A percentile compares a stretch with the other conserved stretches of the same genome.
Evolutionary conservation across 2,329 filamentous ascomycete genomes (phyloP).

Genomic region (Ceratocystis papillata): DNA sequence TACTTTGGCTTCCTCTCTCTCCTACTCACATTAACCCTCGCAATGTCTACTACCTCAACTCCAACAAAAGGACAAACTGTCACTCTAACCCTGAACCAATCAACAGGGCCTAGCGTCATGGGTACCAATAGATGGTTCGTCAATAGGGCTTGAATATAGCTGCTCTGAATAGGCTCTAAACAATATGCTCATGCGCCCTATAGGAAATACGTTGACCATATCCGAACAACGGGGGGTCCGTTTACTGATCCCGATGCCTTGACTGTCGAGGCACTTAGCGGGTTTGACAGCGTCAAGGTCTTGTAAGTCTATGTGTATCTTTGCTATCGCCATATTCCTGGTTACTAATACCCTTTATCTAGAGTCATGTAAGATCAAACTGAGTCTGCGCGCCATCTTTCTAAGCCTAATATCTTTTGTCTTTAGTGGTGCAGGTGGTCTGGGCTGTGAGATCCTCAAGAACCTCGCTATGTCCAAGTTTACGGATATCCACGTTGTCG

Average conservation of each 20-base stretch:
- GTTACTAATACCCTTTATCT: conserved; percentile 10
- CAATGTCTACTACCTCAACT: conserved; percentile 8
- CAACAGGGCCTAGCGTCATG: neutral
- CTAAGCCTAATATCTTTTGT: conserved; percentile 24
- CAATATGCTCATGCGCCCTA: conserved; percentile 13
- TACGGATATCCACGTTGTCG: conserved; percentile 94
- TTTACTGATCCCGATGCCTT: conserved; percentile 59
- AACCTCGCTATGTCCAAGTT: conserved; percentile 92
- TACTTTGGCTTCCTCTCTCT: neutral
- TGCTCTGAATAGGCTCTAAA: neutral
- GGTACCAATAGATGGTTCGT: conserved; percentile 13
- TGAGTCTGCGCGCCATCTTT: conserved; percentile 25
- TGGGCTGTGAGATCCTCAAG: conserved; percentile 95
- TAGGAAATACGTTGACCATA: conserved; percentile 75
- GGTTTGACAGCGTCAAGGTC: conserved; percentile 61
- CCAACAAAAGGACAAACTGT: conserved; percentile 16
- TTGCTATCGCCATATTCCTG: neutral
- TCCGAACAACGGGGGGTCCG: conserved; percentile 66
- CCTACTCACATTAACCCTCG: neutral
- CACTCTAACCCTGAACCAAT: conserved; percentile 21
- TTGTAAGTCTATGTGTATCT: conserved; percentile 43
- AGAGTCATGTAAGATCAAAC: conserved; percentile 41
- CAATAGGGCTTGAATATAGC: neutral
- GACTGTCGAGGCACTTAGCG: conserved; percentile 42
- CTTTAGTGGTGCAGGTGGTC: conserved; percentile 73